Evolutionary conservation across 2,329 filamentous ascomycete genomes (phyloP).

Genomic region (Huntiella omanensis): DNA sequence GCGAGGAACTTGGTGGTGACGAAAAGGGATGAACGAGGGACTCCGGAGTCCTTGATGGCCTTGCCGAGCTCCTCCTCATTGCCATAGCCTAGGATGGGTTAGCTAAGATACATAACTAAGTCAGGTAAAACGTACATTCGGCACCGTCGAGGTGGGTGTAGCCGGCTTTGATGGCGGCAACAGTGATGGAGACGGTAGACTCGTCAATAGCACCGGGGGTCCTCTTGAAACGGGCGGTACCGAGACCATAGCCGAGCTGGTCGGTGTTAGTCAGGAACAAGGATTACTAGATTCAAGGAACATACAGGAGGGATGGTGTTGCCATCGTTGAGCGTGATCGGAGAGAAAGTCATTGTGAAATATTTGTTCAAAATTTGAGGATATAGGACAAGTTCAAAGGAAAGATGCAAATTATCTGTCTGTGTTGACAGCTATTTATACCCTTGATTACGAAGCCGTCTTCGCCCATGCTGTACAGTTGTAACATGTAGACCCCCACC

Average conservation of each 20-base stretch:
- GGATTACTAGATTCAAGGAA: background rate
- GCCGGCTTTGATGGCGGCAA: conserved; percentile 47
- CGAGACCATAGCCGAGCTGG: conserved; percentile 52
- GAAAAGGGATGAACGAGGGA: conserved; percentile 50
- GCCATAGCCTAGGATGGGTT: conserved; percentile 28
- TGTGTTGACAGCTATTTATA: background rate
- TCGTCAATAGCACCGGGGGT: conserved; percentile 34
- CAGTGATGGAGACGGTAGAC: conserved; percentile 28
- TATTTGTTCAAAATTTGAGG: no score
- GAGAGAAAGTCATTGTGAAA: conserved; percentile 12
- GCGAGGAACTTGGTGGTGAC: conserved; percentile 41
- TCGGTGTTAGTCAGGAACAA: background rate
- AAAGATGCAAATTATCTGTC: background rate
- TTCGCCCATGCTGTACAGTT: no score
- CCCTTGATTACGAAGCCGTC: background rate
- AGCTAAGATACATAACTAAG: background rate
- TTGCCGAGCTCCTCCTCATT: conserved; percentile 53
- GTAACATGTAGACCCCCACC: background rate
- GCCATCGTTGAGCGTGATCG: conserved; percentile 54
- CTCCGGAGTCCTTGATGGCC: conserved; percentile 46
- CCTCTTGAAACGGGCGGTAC: conserved; percentile 43
- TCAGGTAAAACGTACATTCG: conserved; percentile 29
- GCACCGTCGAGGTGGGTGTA: conserved; percentile 60
- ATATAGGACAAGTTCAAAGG: background rate
- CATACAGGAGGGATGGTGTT: conserved; percentile 50